Evolutionary conservation across 805 yeast species (phyloP).

Genomic region (Ogataea paradorogensis): DNA sequence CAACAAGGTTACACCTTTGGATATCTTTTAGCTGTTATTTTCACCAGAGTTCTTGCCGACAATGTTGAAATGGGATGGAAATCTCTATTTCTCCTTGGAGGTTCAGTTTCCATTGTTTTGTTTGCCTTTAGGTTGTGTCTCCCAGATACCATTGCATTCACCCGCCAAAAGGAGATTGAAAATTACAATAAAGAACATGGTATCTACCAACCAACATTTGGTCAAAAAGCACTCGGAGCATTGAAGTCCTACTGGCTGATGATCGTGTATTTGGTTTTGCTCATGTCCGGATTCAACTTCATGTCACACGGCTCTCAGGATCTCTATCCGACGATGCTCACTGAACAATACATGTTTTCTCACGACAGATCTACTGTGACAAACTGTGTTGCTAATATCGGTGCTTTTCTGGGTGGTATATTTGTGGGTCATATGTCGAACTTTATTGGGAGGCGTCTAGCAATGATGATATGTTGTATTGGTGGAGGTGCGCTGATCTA

Average conservation of each 20-base stretch:
- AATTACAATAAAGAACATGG: conserved; percentile 31
- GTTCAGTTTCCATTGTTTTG: conserved; percentile 50
- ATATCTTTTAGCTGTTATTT: conserved; percentile 60
- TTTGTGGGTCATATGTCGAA: conserved; percentile 54
- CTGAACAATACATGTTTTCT: conserved; percentile 43
- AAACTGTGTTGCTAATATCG: conserved; percentile 55
- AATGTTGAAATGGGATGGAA: conserved; percentile 57
- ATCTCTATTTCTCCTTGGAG: conserved; percentile 64
- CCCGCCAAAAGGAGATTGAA: conserved; percentile 38
- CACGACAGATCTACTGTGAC: conserved; percentile 49
- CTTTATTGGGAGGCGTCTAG: conserved; percentile 53
- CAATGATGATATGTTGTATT: conserved; percentile 50
- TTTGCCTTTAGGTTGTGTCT: conserved; percentile 40
- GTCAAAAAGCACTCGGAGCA: conserved; percentile 35
- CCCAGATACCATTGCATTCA: conserved; percentile 55
- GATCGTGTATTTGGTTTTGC: conserved; percentile 51
- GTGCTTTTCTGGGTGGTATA: conserved; percentile 57
- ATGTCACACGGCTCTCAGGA: conserved; percentile 65
- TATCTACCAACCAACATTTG: conserved; percentile 33
- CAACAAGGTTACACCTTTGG: conserved; percentile 83
- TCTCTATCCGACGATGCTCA: conserved; percentile 54
- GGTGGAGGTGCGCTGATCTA: conserved; percentile 60
- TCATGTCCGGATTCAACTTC: conserved; percentile 65
- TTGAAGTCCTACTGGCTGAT: conserved; percentile 55
- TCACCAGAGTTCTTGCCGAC: conserved; percentile 60